Percentiles rank a stretch among this genome's conserved stretches.
phyloP scores from a whole-genome alignment of 495 filamentous ascomycete genomes.

The Annulohypoxylon moriforme region DNA sequence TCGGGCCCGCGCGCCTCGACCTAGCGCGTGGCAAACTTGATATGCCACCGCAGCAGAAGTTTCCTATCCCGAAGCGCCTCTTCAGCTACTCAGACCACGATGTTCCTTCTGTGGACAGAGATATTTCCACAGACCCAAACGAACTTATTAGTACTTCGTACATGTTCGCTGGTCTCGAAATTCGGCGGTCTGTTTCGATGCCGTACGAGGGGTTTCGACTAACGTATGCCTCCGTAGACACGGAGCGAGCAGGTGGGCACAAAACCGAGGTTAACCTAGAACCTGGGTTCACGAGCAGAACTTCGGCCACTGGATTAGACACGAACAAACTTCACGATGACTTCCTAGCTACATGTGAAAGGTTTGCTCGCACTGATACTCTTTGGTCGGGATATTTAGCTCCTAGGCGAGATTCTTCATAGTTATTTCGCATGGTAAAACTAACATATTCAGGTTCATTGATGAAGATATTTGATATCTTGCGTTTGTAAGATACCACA shows the following conservation, averaged over 20 bases:
- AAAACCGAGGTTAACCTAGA: slow-evolving; percentile 58
- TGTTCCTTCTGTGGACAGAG: not conserved
- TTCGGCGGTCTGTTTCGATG: slow-evolving; percentile 51
- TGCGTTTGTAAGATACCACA: too few species aligned
- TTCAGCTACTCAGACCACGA: slow-evolving; percentile 7
- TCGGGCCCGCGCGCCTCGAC: slow-evolving; percentile 51
- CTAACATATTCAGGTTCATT: not conserved
- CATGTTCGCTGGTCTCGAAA: slow-evolving; percentile 59
- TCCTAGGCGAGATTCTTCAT: not conserved
- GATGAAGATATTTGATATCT: too few species aligned
- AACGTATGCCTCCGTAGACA: slow-evolving; percentile 58
- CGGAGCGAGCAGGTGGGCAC: slow-evolving; percentile 54
- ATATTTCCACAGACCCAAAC: not conserved
- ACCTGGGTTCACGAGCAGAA: slow-evolving; percentile 27
- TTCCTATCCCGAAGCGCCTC: slow-evolving; percentile 53
- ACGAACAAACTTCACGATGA: slow-evolving; percentile 15
- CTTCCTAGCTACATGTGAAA: slow-evolving; percentile 35
- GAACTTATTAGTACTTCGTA: slow-evolving; percentile 54
- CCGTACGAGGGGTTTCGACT: slow-evolving; percentile 53
- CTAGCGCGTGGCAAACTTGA: slow-evolving; percentile 49
- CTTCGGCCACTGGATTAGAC: not conserved
- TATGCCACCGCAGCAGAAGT: slow-evolving; percentile 49
- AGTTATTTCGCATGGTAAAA: not conserved
- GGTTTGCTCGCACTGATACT: slow-evolving; percentile 19
- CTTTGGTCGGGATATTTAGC: slow-evolving; percentile 37